Evolutionary conservation across 805 yeast species (phyloP), one percentile per base, ranked within the genome.

Genomic region (Hanseniaspora lachancei): DNA sequence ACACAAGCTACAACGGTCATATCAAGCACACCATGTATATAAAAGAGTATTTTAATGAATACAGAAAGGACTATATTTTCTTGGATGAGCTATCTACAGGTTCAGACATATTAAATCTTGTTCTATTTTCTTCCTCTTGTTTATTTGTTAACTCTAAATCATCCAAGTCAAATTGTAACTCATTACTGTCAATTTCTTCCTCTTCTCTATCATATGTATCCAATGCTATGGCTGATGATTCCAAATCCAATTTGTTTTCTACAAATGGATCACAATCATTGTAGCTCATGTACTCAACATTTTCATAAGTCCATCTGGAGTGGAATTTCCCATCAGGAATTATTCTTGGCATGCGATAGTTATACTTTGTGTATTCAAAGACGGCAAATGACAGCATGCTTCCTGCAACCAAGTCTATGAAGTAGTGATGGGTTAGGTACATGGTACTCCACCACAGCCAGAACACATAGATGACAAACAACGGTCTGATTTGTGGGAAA

Each of bases 371-470:
- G 62, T 81, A 77, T 59, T 77, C 75, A 68, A 87, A 89, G 35
- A 86, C 81, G 16, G 77, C 67, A 58, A 82, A 76, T 0, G 95
- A 81, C 57, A 93, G 73, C n/a, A 81, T 77, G 1, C 96, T 91
- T 23, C 98, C 98, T n/a, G 87, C 91, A 64, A 87, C 86, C 54
- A 91, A 78, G 67, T 91, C 97, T 58, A 91, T 80, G 65, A 93
- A 93, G 68, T 91, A 91, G 70, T 91, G 98, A 70, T 91, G 98
- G 0, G 97, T 91, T 64, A 91, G 76, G 69, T 91, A 91, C 98
- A 91, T 91, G 16, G 97, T 93, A 51, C 93, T 79, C 95, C 96
- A 93, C 97, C 97, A 91, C 62, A 93, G 76, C 95, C 95, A 88
- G 60, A 80, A 71, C n/a, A 88, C 93, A 67, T 91, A 93, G 20